These are phyloP conservation scores for Globisporangium splendens DNA, from an alignment of 352 stramenopile species.

Conservation along the genomic window DNA sequence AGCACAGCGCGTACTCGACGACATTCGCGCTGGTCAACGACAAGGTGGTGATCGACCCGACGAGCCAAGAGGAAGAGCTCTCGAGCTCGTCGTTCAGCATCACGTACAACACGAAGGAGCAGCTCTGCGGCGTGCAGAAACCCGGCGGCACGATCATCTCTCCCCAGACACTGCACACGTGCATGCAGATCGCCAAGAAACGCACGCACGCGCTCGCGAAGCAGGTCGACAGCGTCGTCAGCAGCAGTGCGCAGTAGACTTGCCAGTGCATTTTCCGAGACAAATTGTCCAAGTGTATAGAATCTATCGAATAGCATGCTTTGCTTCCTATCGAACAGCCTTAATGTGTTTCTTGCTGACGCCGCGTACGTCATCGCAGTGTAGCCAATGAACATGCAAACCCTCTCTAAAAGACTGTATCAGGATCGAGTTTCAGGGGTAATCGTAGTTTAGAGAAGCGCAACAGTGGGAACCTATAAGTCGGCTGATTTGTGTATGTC, in stretches of 20 bases:
- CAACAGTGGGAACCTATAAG: neutral
- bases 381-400: conserved; percentile 5
- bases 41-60: conserved; percentile 65
- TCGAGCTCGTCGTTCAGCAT: conserved; percentile 54
- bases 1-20: conserved; percentile 58
- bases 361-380: neutral
- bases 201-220: conserved; percentile 31
- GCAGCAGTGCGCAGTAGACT: neutral
- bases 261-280: neutral
- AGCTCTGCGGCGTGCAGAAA: conserved; percentile 75
- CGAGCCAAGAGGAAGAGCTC: conserved; percentile 65
- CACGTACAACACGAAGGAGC: conserved; percentile 55
- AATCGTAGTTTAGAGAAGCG: neutral
- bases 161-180: conserved; percentile 46
- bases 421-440: neutral
- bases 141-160: conserved; percentile 49
- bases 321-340: conserved; percentile 5
- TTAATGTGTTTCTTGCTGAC: neutral
- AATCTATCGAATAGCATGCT: conserved; percentile 2
- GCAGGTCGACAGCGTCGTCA: conserved; percentile 26
- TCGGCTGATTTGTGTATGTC: too few relatives aligned
- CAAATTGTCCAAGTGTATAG: neutral
- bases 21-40: conserved; percentile 63
- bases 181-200: conserved; percentile 60
- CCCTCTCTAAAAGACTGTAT: neutral